Base-by-base conservation (phyloP, 78 protist species). In the Dictyostelium brefeldianum region DNA sequence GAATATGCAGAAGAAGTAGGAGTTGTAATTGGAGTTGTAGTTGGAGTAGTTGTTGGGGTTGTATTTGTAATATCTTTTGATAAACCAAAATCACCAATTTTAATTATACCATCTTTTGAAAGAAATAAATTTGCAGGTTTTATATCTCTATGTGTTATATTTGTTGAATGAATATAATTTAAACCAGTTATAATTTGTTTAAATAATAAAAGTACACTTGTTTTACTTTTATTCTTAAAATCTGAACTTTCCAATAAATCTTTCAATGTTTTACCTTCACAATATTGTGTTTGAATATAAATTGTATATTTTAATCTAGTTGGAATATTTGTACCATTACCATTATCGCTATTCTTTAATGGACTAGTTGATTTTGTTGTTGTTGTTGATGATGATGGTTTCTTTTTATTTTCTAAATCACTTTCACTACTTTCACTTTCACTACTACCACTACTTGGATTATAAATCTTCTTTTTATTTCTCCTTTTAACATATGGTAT, bases 11-110 rank as follows among this genome's bases (percentile, higher is more conserved):
- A 62, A 11, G 70, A 62, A 62, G 70, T 62, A 25, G 70, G 70
- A 0, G 70, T 62, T 22, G 70, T 62, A 62, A 62, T 62, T 62
- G 70, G 70, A 62, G 70, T 62, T 5, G 70, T 62, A 11, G 70
- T 25, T 62, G 70, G 78, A 17, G 78, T 41, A 27, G 78, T 8
- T 70, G 27, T 11, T 15, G 78, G 78, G 14, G 78, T 41, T 0
- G 51, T 18, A 18, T 29, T 4, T 5, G 46, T 70, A 0, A 85
- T 56, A 46, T 85, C 92, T 67, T 87, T 87, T 3, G 50, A 83
- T 5, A 82, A 43, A 25, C 85, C 85, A 56, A 81, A 91, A 50
- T 91, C 95, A 25, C 95, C 95, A 67, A 91, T 82, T 64, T 81
- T 91, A n/a, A 91, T 89, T 14, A 20, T 43, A n/a, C 48, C 46